Evolutionary conservation across 371 early-diverging fungal species (phyloP).

Genomic region (Fennellomyces sp.): DNA sequence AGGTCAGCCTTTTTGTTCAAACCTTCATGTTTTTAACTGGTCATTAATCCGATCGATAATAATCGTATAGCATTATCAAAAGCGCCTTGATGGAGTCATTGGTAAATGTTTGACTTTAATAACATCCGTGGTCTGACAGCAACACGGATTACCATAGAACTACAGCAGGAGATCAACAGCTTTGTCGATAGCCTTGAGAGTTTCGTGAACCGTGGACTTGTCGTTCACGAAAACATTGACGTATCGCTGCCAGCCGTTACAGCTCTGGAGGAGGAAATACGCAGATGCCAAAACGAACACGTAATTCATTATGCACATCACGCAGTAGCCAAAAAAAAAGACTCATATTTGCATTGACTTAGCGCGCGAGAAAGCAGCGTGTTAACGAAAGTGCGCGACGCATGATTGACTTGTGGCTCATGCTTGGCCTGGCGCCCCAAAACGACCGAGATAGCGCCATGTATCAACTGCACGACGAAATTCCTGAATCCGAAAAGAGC

Average conservation of each 20-base stretch:
- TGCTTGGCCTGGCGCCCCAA: constrained; percentile 23
- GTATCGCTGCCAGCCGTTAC: constrained; percentile 39
- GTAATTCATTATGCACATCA: constrained; percentile 16
- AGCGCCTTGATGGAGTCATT: constrained; percentile 17
- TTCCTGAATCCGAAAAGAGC: constrained; percentile 14
- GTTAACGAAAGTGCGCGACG: constrained; percentile 16
- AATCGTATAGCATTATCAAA: constrained; percentile 22
- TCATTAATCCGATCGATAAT: no score
- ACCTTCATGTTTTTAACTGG: no score
- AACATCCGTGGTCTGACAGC: neutral
- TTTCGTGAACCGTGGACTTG: constrained; percentile 30
- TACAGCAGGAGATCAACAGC: constrained; percentile 8
- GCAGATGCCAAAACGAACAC: constrained; percentile 42
- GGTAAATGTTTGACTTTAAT: constrained; percentile 1
- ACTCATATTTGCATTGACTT: neutral
- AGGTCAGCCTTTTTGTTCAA: constrained; percentile 5
- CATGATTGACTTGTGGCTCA: constrained; percentile 11
- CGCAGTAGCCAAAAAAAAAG: neutral
- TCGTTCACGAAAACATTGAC: constrained; percentile 28
- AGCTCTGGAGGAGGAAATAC: constrained; percentile 41
- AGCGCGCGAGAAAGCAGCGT: constrained; percentile 12
- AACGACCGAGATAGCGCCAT: constrained; percentile 21
- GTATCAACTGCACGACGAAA: constrained; percentile 14
- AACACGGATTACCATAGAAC: neutral
- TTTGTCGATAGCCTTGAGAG: constrained; percentile 14